Conservation (phyloP, 306 rosid genomes). For the Inga leiocalycina region DNA sequence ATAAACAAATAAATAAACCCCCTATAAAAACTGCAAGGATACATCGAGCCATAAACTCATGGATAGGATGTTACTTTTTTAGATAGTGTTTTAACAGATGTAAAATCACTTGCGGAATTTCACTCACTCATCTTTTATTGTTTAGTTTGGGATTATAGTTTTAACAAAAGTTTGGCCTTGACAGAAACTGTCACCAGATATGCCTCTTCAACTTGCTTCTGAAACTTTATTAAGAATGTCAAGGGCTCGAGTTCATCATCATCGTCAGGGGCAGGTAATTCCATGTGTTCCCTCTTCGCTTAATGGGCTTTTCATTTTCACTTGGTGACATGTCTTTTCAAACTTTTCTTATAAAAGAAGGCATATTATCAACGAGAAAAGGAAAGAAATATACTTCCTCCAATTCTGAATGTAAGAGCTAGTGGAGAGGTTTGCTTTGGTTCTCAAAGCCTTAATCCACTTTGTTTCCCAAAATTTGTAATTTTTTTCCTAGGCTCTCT, state of each 20-base stretch:
- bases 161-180: constrained; percentile 30
- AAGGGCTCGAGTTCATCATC: constrained; percentile 94
- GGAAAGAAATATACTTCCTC: neutral
- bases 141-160: constrained; percentile 16
- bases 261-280: constrained; percentile 87
- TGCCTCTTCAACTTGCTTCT: constrained; percentile 98
- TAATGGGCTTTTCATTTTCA: constrained; percentile 16
- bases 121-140: neutral
- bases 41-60: constrained; percentile 8
- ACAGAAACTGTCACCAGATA: constrained; percentile 88
- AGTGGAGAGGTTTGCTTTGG: no score
- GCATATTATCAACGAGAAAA: neutral
- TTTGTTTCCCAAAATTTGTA: no score
- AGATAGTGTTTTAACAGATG: constrained; percentile 4
- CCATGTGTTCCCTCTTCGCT: neutral
- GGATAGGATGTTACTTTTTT: constrained; percentile 10
- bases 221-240: constrained; percentile 89
- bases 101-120: constrained; percentile 22
- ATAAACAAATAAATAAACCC: neutral
- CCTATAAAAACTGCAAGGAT: neutral
- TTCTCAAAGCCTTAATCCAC: no score
- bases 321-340: neutral
- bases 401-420: no score
- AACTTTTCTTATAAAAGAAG: neutral
- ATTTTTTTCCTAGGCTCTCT: no score